Conservation (phyloP, 768 basidiomycete genomes). For the Hortiboletus flavorubellus region DNA sequence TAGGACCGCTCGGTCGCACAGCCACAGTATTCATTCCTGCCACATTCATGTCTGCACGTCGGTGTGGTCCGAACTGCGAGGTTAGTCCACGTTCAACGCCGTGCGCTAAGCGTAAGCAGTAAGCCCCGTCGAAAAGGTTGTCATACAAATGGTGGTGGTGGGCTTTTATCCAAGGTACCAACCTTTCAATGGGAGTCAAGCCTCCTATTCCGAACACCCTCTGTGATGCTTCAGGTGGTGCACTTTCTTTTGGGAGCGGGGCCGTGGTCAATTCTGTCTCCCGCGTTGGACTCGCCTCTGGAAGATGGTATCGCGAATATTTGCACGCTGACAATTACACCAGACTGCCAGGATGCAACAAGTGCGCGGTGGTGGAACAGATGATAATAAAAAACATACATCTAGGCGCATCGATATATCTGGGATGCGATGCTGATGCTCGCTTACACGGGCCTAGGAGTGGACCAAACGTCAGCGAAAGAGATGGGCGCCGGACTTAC, state of each 20-base stretch:
- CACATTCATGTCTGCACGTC: no score
- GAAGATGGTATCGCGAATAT: conserved; percentile 49
- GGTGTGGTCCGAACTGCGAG: no score
- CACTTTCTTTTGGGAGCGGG: conserved; percentile 42
- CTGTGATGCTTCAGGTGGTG: conserved; percentile 34
- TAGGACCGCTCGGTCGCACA: no score
- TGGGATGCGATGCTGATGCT: conserved; percentile 44
- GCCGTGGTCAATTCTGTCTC: not conserved
- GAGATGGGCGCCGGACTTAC: conserved; percentile 16
- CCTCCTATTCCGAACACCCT: conserved; percentile 54
- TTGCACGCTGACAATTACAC: conserved; percentile 51
- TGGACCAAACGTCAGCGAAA: not conserved
- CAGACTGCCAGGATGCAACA: conserved; percentile 54
- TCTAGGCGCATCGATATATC: conserved; percentile 56
- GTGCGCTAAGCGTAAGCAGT: no score
- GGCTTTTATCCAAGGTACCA: conserved; percentile 41
- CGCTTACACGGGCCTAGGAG: conserved; percentile 40
- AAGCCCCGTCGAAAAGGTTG: no score
- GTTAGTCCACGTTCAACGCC: no score
- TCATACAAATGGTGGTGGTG: no score
- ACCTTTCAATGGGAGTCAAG: conserved; percentile 51
- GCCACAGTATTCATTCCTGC: no score
- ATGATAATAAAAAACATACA: conserved; percentile 48
- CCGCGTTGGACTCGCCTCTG: conserved; percentile 24
- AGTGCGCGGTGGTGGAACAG: conserved; percentile 6